These are phyloP conservation scores for Neofusicoccum ribis DNA, from an alignment of 2,329 filamentous ascomycete genomes.

Conservation along the genomic window DNA sequence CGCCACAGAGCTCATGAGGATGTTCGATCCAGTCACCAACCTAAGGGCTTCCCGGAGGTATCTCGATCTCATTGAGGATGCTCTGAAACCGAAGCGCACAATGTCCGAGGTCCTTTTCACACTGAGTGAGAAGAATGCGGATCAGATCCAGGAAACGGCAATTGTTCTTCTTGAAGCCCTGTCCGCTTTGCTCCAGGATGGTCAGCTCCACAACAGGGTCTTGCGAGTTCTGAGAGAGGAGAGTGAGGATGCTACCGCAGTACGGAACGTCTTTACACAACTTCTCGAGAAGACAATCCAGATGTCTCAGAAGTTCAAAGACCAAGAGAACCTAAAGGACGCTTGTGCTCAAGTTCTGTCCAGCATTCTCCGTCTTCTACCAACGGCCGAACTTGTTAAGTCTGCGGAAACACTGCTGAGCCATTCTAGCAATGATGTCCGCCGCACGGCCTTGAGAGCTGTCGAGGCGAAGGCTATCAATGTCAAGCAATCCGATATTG, in stretches of 20 bases:
- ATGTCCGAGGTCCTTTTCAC: constrained; percentile 73
- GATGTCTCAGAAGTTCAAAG: constrained; percentile 65
- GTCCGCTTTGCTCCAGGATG: constrained; percentile 37
- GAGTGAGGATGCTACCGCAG: constrained; percentile 26
- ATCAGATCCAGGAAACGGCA: constrained; percentile 38
- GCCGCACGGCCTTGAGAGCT: constrained; percentile 70
- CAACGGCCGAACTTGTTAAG: constrained; percentile 85
- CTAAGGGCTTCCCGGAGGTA: constrained; percentile 74
- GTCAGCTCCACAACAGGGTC: constrained; percentile 33
- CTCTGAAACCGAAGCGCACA: constrained; percentile 71
- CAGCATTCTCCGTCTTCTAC: constrained; percentile 79
- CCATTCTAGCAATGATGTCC: constrained; percentile 68
- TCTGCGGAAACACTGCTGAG: constrained; percentile 81
- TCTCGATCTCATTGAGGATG: constrained; percentile 71
- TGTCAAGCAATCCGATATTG: constrained; percentile 67
- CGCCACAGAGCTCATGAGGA: constrained; percentile 69
- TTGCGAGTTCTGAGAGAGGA: constrained; percentile 32
- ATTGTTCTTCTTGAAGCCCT: constrained; percentile 42
- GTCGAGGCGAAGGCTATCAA: constrained; percentile 77
- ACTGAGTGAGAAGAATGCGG: constrained; percentile 50
- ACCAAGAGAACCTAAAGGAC: constrained; percentile 35
- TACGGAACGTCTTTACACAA: constrained; percentile 35
- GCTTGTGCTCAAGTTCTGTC: constrained; percentile 69
- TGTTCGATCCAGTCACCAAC: constrained; percentile 74
- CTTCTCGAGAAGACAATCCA: constrained; percentile 45